Percentiles rank a stretch among this genome's conserved stretches.
Conservation (phyloP, 768 basidiomycete genomes). For the Rhizopogon sp. region DNA sequence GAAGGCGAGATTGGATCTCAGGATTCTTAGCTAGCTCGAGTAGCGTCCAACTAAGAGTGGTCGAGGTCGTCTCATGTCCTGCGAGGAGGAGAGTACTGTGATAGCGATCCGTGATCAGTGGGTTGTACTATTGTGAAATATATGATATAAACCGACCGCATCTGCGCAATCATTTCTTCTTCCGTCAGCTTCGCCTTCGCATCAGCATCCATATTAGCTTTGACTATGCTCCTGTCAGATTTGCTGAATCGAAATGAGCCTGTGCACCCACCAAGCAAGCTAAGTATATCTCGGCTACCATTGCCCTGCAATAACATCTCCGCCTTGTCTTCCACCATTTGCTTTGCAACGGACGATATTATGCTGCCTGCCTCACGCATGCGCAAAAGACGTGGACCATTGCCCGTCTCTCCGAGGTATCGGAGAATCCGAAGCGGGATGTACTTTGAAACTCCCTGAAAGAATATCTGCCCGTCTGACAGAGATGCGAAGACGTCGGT, state of each 20-base stretch:
- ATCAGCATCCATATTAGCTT: conserved; percentile 22
- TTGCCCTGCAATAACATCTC: conserved; percentile 4
- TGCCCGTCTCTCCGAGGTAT: conserved; percentile 26
- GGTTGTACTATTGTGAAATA: not conserved
- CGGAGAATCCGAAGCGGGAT: conserved; percentile 28
- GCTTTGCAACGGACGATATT: conserved; percentile 2
- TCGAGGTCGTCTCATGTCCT: conserved; percentile 61
- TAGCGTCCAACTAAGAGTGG: conserved; percentile 54
- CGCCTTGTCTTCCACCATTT: conserved; percentile 10
- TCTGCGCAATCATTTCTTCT: conserved; percentile 7
- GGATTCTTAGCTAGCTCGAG: conserved; percentile 57
- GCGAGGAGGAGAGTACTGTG: conserved; percentile 43
- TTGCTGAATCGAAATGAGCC: not conserved
- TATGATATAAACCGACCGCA: conserved; percentile 12
- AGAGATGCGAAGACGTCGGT: conserved; percentile 5
- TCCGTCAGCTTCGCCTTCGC: conserved; percentile 19
- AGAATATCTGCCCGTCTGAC: conserved; percentile 20
- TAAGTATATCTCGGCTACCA: conserved; percentile 9
- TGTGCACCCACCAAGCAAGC: conserved; percentile 33
- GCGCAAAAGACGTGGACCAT: conserved; percentile 11
- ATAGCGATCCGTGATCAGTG: not conserved
- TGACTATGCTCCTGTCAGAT: conserved; percentile 11
- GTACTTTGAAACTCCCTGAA: conserved; percentile 25
- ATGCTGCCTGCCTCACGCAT: not conserved
- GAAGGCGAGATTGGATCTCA: conserved; percentile 55